A percentile compares a stretch with the other conserved stretches of the same genome.
These are phyloP conservation scores for Lactarius hengduanensis DNA, from an alignment of 768 basidiomycete species.

Conservation along the genomic window DNA sequence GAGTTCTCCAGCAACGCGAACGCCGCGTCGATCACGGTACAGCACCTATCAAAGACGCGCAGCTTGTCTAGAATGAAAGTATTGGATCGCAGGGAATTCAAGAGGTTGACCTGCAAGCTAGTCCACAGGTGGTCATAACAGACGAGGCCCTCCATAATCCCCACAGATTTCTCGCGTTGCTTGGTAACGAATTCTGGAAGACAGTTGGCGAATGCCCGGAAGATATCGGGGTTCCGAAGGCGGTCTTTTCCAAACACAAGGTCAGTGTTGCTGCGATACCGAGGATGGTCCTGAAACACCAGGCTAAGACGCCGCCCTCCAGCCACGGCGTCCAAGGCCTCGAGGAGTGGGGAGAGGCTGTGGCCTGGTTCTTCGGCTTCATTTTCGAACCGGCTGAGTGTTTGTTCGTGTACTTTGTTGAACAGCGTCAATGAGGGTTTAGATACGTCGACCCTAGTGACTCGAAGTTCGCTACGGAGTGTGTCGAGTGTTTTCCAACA, in stretches of 20 bases:
- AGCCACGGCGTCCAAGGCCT: not conserved
- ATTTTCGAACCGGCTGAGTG: not conserved
- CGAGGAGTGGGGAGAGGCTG: not conserved
- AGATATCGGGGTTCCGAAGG: slow-evolving; percentile 4
- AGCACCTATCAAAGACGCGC: slow-evolving; percentile 5
- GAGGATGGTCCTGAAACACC: not conserved
- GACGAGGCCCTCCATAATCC: slow-evolving; percentile 5
- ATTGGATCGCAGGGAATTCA: not conserved
- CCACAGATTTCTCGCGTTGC: not conserved
- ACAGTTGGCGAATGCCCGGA: slow-evolving; percentile 13
- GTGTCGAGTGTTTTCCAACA: slow-evolving; percentile 19
- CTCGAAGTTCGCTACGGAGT: slow-evolving; percentile 4
- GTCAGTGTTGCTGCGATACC: slow-evolving; percentile 2
- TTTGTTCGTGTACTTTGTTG: not conserved
- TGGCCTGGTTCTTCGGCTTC: not conserved
- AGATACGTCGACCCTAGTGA: not conserved
- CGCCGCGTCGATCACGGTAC: slow-evolving; percentile 5
- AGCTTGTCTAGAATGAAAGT: not conserved
- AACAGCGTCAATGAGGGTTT: not conserved
- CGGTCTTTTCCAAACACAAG: slow-evolving; percentile 11
- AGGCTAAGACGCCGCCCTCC: not conserved
- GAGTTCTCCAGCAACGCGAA: slow-evolving; percentile 1
- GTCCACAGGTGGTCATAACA: slow-evolving; percentile 12
- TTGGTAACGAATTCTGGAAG: slow-evolving; percentile 4
- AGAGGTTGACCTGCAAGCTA: slow-evolving; percentile 7